Evolutionary conservation across 495 filamentous ascomycete genomes (phyloP).

Genomic region (Daldinia bambusicola): DNA sequence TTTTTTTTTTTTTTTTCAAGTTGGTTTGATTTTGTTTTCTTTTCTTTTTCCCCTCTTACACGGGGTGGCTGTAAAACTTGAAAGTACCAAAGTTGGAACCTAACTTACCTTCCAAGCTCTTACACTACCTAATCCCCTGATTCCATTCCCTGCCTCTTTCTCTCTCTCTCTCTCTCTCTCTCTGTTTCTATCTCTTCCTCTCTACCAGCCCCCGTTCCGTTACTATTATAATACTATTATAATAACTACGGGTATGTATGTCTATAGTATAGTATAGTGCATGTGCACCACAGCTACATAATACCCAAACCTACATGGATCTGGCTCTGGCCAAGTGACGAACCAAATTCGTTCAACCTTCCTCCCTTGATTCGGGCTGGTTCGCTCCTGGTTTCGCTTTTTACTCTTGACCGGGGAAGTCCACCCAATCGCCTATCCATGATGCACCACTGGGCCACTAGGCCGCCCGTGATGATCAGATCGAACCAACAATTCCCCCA

Average conservation of each 20-base stretch:
- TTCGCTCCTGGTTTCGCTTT: constrained; percentile 26
- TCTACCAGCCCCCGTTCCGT: not conserved
- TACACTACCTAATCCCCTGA: not conserved
- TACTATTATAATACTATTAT: not conserved
- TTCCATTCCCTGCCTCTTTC: not conserved
- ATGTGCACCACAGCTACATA: too few species aligned
- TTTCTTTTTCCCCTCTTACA: too few species aligned
- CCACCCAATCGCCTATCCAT: constrained; percentile 22
- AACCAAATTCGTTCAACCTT: not conserved
- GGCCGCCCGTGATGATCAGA: constrained; percentile 33
- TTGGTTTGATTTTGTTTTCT: too few species aligned
- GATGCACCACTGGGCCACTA: constrained; percentile 10
- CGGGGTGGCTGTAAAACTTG: too few species aligned
- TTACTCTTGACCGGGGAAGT: constrained; percentile 34
- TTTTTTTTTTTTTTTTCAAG: too few species aligned
- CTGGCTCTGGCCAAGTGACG: constrained; percentile 5
- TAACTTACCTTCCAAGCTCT: too few species aligned
- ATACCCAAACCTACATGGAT: not conserved
- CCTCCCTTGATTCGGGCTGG: constrained; percentile 8
- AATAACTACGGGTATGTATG: too few species aligned
- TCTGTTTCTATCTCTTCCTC: too few species aligned
- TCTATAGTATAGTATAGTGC: too few species aligned
- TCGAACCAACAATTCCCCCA: constrained; percentile 20
- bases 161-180: too few species aligned
- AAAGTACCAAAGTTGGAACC: too few species aligned